Evolutionary conservation across 2,329 filamentous ascomycete genomes (phyloP), one percentile per base, ranked within the genome.

Genomic region (Clarireedia hainanense): DNA sequence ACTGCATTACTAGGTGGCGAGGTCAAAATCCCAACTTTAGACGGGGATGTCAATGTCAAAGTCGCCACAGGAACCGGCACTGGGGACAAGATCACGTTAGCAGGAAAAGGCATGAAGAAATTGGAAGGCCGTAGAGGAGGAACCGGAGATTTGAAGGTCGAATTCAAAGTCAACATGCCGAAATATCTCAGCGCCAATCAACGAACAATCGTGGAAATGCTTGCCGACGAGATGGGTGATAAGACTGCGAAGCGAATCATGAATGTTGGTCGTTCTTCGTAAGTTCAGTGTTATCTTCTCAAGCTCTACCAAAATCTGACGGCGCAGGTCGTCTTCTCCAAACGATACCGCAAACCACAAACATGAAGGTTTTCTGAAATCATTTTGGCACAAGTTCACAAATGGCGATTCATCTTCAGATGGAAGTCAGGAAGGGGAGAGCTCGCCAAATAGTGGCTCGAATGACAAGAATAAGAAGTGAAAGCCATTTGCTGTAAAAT

Each of bases 221-320:
- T 99, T 61, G 94, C 94, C 6, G 91, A 99, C 66, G 94, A 99
- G 75, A 87, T 99, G 84, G 86, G 82, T 40, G 94, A 99, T 72
- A 91, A 91, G 76, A 89, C 83, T 27, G 94, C 94, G 36, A 94
- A 89, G 75, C 81, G 94, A 47, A 83, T 95, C 56, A 97, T 99
- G 91, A 92, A 95, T 67, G 75, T 95, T 67, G 76, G 77, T 56
- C 77, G 70, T 61, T 65, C 69, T 52, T 71, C 72, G 80, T 83
- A 73, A 75, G 79, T 70, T 56, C 50, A 52, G 23, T 23, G 17
- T 52, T 39, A 15, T 50, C 17, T 46, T 48, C 14, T 52, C n/a
- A 30, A 57, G 54, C 58, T 60, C 36, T 55, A 24, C 20, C 58
- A 39, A 42, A 34, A 55, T 62, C 48, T 57, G 43, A 56, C 48